Evolutionary conservation across 2,329 filamentous ascomycete species (phyloP).

Genomic region (Cryphonectria parasitica): DNA sequence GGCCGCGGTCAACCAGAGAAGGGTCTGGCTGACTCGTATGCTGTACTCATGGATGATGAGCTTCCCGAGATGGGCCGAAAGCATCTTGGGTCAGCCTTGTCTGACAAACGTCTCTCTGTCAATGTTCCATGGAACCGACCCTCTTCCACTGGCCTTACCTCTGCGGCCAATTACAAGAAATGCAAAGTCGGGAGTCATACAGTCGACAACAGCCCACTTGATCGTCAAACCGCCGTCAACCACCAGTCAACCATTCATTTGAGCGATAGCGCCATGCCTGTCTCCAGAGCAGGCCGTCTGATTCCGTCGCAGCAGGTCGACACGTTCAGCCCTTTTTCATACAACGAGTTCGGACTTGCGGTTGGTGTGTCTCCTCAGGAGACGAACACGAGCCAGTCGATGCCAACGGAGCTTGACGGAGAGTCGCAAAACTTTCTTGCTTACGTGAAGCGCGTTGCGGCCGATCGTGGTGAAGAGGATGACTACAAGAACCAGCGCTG

Average conservation of each 20-base stretch:
- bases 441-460: slow-evolving; percentile 45
- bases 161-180: slow-evolving; percentile 46
- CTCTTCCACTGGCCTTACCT: slow-evolving; percentile 52
- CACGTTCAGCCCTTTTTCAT: slow-evolving; percentile 32
- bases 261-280: slow-evolving; percentile 47
- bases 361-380: slow-evolving; percentile 31
- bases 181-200: slow-evolving; percentile 40
- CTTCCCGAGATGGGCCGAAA: slow-evolving; percentile 38
- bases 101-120: slow-evolving; percentile 41
- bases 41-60: slow-evolving; percentile 28
- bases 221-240: slow-evolving; percentile 41
- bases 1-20: slow-evolving; percentile 31
- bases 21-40: slow-evolving; percentile 24
- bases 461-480: slow-evolving; percentile 37
- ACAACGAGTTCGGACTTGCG: slow-evolving; percentile 34
- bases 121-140: slow-evolving; percentile 58
- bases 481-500: slow-evolving; percentile 42
- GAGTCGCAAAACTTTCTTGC: slow-evolving; percentile 52
- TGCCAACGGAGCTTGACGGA: slow-evolving; percentile 45
- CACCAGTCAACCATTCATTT: slow-evolving; percentile 50
- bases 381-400: slow-evolving; percentile 38
- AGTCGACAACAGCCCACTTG: slow-evolving; percentile 44
- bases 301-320: slow-evolving; percentile 37
- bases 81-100: slow-evolving; percentile 27
- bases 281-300: slow-evolving; percentile 41